Conservation (phyloP, 2,329 filamentous ascomycete genomes). For the Hymenotorrendiella dingleyae region DNA sequence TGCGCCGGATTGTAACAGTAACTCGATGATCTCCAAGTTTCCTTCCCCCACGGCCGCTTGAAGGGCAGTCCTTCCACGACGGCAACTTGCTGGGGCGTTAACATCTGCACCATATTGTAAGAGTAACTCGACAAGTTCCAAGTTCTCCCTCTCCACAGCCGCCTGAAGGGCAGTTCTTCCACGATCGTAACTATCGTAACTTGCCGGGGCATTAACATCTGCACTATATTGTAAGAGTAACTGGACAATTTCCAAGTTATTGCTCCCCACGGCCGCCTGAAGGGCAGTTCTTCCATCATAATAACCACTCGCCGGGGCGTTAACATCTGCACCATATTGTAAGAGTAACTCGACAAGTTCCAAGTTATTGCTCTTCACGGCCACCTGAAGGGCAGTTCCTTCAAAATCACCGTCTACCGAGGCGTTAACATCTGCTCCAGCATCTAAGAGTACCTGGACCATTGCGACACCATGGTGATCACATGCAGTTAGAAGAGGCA, state of each 20-base stretch:
- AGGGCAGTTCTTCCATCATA: background rate
- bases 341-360: background rate
- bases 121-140: slow-evolving; percentile 13
- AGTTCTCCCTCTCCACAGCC: slow-evolving; percentile 7
- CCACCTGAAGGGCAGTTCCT: background rate
- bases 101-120: slow-evolving; percentile 23
- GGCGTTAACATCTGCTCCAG: background rate
- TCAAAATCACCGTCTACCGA: background rate
- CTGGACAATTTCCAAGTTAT: background rate
- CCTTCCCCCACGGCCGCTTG: slow-evolving; percentile 5
- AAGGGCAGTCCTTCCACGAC: slow-evolving; percentile 9
- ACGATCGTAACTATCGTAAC: background rate
- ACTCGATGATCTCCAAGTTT: slow-evolving; percentile 1
- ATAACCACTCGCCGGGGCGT: background rate
- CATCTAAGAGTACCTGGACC: background rate
- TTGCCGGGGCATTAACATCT: background rate
- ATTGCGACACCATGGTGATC: background rate
- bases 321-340: background rate
- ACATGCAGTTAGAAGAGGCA: background rate
- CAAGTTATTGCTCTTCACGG: background rate
- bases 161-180: slow-evolving; percentile 2
- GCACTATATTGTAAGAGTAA: background rate
- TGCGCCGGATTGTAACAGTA: slow-evolving; percentile 4
- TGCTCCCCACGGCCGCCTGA: background rate
- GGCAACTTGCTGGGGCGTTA: slow-evolving; percentile 14